Base-by-base conservation (phyloP, 2,329 filamentous ascomycete species). In the Epicoccum nigrum region DNA sequence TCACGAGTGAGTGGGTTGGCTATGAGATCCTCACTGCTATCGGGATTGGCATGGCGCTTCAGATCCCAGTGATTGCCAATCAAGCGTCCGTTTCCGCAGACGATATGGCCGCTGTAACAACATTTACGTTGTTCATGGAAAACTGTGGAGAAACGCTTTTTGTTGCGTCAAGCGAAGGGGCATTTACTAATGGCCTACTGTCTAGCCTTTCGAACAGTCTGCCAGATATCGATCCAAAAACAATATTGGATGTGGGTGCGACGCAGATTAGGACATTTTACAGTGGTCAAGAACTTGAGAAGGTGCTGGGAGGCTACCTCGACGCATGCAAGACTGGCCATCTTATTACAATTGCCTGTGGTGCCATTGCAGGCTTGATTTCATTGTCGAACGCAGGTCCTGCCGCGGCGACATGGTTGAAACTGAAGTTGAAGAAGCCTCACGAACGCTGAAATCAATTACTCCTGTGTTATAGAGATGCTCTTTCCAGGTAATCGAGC, bases 11-110 rank as follows among this genome's bases (percentile, higher is more conserved):
- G 25, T 81, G 78, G 79, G 75, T 80, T 17, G 79, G 79, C 7
- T 81, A 76, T 60, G 77, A 82, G 45, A 67, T 77, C 4, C 53
- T 82, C 2, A 51, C 72, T 4, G 80, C 78, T 16, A 63, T 74
- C 3, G 76, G 78, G 3, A 62, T 76, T 11, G 79, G 79, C 4
- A 56, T 75, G 7, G 62, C 61, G 19, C 64, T 77, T n/a, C 75
- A 78, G 41, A 68, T 76, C 31, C 71, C 70, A 9, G 70, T 74
- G 50, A 73, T 77, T 33, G 68, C 72, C 9, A 74, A 69, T 4
- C 76, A 79, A 42, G 70, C 69, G 2, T 56, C 67, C 2, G 68
- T 76, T 0, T 44, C 61, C 7, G 54, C 64, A 1, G 59, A 66
- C 13, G 76, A 79, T 34, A 67, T 79, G 6, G 67, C 74, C 0